Evolutionary conservation across 2,329 filamentous ascomycete genomes (phyloP), one percentile per base, ranked within the genome.

Genomic region (Fusarium sp.): DNA sequence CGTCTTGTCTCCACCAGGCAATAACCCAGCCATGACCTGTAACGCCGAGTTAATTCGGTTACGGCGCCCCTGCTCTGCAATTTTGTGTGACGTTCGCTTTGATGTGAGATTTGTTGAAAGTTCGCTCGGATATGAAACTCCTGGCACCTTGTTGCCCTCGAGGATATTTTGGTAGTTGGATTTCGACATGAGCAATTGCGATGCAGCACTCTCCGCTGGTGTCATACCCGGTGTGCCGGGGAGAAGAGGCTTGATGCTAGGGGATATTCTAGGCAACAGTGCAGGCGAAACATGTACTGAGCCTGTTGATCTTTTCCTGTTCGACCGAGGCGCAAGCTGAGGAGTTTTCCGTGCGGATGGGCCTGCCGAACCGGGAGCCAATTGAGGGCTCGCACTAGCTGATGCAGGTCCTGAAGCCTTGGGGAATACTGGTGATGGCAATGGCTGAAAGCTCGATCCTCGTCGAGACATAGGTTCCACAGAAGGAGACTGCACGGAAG

Each of bases 131-230:
- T 98, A 98, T 3, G 93, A 93, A 18, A 98, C 93, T 18, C 96
- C 96, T 0, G 95, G 95, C 2, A 98, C 90, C 63, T 92, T 92
- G 57, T 95, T 98, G 54, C 96, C 96, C 81, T 98, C 96, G 16
- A 99, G 85, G 42, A 99, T 96, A 77, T 98, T 97, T 79, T 98
- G 96, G 79, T 99, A 99, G 79, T 99, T 99, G 4, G 96, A 98
- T 81, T 98, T 98, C 21, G 94, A 94, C 40, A 95, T 94, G 33
- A 99, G 88, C 49, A 98, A 88, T 33, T 94, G 88, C n/a, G 89
- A 91, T 1, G 90, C 87, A 4, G 89, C 87, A 75, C 90, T 88
- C 73, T 91, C 89, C 9, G 85, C 86, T 3, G 88, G 85, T n/a
- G 76, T 75, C 64, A 87, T 83, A 6, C 87, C 87, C 8, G 85